A percentile compares a stretch with the other conserved stretches of the same genome.
These are phyloP conservation scores for Colletotrichum noveboracense DNA, from an alignment of 2,329 filamentous ascomycete species.

Conservation along the genomic window DNA sequence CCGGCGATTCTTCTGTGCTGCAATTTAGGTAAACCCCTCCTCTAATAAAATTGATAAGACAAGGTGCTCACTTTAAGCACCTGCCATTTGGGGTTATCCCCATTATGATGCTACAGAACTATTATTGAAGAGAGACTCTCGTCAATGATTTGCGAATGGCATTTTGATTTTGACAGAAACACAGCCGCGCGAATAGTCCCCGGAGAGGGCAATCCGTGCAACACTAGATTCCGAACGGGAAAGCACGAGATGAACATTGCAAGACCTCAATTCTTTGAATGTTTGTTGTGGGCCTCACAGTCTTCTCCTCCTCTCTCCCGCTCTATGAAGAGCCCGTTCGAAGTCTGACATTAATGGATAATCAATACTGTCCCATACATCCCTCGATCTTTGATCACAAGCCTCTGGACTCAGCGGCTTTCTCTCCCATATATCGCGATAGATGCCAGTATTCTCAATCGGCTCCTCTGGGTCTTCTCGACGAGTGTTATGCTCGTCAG, in stretches of 20 bases:
- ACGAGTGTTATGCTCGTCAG: not conserved
- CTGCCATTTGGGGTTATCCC: not conserved
- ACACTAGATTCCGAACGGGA: not conserved
- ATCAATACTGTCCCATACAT: not conserved
- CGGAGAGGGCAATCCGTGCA: rapidly evolving
- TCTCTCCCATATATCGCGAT: not conserved
- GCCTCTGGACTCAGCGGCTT: not conserved
- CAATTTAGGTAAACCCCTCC: not conserved
- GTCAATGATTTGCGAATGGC: not conserved
- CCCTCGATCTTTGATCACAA: not conserved
- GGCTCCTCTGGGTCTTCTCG: not conserved
- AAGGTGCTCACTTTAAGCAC: not conserved
- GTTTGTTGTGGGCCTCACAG: not conserved
- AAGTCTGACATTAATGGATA: not conserved
- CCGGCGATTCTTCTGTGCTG: not conserved
- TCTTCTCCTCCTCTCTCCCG: not conserved
- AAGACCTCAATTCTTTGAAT: not conserved
- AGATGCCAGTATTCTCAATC: not conserved
- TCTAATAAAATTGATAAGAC: not conserved
- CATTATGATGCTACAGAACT: not conserved
- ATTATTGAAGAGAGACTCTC: not conserved
- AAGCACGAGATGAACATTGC: not conserved
- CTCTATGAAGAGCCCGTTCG: not conserved
- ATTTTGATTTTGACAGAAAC: not conserved
- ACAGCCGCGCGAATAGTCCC: not conserved